Percentiles rank a stretch among this genome's conserved stretches.
These are phyloP conservation scores for Amphichorda felina DNA, from an alignment of 2,329 filamentous ascomycete genomes.

Conservation along the genomic window DNA sequence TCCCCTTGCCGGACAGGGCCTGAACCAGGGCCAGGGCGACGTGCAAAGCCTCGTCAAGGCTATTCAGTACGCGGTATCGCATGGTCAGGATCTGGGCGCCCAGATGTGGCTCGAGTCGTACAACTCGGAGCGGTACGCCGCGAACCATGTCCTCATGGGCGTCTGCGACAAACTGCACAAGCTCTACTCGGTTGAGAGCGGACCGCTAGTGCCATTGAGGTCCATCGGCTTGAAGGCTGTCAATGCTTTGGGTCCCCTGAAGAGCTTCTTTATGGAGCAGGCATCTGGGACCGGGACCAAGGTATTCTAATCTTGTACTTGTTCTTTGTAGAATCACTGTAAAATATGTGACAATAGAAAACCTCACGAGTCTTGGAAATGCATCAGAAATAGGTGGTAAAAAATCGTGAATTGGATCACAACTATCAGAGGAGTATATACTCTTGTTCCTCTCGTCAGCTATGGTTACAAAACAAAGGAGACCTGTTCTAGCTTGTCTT, in stretches of 20 bases:
- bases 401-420: conserved; percentile 13
- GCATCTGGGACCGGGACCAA: conserved; percentile 43
- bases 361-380: too few species aligned
- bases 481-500: conserved; percentile 19
- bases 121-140: conserved; percentile 65
- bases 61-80: conserved; percentile 64
- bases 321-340: conserved; percentile 4
- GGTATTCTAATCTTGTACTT: conserved; percentile 17
- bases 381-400: too few species aligned
- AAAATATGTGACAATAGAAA: not conserved
- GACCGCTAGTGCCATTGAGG: conserved; percentile 68
- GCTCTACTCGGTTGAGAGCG: conserved; percentile 70
- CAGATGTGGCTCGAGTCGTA: conserved; percentile 72
- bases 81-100: conserved; percentile 81
- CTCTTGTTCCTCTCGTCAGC: conserved; percentile 18
- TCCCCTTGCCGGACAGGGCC: conserved; percentile 83
- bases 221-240: conserved; percentile 68
- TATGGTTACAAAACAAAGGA: conserved; percentile 27
- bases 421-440: conserved; percentile 18
- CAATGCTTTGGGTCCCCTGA: conserved; percentile 62
- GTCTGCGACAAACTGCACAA: conserved; percentile 87
- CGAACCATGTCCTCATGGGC: conserved; percentile 69
- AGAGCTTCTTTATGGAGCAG: conserved; percentile 76
- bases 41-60: conserved; percentile 65
- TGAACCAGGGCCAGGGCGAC: conserved; percentile 89